Evolutionary conservation across 306 rosid genomes (phyloP).

Genomic region (Senna siamea): DNA sequence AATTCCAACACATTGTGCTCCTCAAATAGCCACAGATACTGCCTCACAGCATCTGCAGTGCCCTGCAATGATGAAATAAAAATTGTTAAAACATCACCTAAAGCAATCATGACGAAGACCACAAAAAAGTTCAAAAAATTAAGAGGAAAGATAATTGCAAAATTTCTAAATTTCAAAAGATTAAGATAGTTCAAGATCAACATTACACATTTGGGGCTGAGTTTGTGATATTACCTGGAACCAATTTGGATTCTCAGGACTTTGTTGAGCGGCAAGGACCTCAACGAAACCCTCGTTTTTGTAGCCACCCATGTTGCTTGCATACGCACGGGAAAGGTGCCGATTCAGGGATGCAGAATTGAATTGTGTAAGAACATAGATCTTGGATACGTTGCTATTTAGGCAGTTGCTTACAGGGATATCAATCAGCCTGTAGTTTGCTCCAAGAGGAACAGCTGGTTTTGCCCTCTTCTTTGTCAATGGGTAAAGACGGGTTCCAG

Average conservation of each 20-base stretch:
- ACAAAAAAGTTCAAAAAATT: neutral
- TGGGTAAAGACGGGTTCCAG: slow-evolving; percentile 95
- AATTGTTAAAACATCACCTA: slow-evolving; percentile 12
- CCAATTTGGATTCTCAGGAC: slow-evolving; percentile 99
- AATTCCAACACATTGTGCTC: slow-evolving; percentile 95
- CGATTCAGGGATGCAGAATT: slow-evolving; percentile 98
- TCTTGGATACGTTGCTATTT: slow-evolving; percentile 90
- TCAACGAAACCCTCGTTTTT: slow-evolving; percentile 97
- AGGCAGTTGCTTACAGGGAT: slow-evolving; percentile 97
- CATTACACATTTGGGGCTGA: slow-evolving; percentile 2
- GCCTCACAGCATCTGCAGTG: slow-evolving; percentile 98
- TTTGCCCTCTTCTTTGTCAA: slow-evolving; percentile 96
- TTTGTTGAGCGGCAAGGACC: slow-evolving; percentile 99
- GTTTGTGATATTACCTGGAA: slow-evolving; percentile 70
- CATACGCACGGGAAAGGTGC: slow-evolving; percentile 93
- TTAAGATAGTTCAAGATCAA: slow-evolving; percentile 4
- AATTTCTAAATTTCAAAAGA: neutral
- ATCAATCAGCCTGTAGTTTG: slow-evolving; percentile 93
- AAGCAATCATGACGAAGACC: slow-evolving; percentile 1
- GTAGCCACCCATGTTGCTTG: slow-evolving; percentile 96
- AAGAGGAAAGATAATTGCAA: neutral
- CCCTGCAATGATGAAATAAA: slow-evolving; percentile 56
- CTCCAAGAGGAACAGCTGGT: slow-evolving; percentile 99
- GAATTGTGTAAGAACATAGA: slow-evolving; percentile 96
- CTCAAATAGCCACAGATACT: slow-evolving; percentile 93